Evolutionary conservation across 2,329 filamentous ascomycete species (phyloP).

Genomic region (Nemania diffusa): DNA sequence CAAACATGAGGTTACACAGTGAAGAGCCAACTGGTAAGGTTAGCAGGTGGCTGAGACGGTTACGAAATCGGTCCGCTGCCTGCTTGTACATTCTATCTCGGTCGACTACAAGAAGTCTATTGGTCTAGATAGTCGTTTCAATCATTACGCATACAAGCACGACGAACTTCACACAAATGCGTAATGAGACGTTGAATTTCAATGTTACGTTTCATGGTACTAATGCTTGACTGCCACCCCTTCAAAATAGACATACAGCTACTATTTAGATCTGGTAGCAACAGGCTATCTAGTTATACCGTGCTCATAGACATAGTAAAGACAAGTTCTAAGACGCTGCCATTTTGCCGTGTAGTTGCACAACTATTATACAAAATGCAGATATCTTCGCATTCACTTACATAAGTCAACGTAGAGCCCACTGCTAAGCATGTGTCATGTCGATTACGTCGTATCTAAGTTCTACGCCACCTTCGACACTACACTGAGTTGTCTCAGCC

Average conservation of each 20-base stretch:
- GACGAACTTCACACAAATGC: neutral
- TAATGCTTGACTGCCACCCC: neutral
- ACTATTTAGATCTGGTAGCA: no score
- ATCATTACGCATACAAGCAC: neutral
- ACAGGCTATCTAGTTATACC: no score
- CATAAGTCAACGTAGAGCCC: no score
- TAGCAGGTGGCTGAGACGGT: neutral
- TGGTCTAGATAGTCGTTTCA: neutral
- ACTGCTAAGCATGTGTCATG: neutral
- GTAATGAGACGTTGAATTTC: neutral
- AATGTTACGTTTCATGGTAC: neutral
- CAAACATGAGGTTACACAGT: neutral
- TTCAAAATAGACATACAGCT: no score
- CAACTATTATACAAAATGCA: neutral
- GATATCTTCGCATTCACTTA: no score
- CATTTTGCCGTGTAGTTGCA: neutral
- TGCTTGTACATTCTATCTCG: neutral
- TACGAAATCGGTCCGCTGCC: neutral
- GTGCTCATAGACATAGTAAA: neutral
- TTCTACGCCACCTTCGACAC: neutral
- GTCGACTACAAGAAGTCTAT: neutral
- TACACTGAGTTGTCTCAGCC: neutral
- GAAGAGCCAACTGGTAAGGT: neutral
- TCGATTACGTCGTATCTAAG: constrained; percentile 13
- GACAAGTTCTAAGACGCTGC: neutral